Evolutionary conservation across 768 basidiomycete species (phyloP), one percentile per base, ranked within the genome.

Genomic region (Boletus barrowsii): DNA sequence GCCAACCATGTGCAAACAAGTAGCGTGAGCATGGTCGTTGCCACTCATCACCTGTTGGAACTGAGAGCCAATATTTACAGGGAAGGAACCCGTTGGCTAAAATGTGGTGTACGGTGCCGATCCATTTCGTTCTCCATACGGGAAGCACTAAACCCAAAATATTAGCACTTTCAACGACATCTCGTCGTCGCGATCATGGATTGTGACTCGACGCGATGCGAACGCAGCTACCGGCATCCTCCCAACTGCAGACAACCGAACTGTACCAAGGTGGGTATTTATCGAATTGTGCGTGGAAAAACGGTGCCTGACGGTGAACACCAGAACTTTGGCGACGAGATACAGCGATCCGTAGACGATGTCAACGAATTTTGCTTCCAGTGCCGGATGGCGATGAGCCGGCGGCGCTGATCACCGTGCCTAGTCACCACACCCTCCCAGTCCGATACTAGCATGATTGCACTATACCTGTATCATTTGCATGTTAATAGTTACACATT

Each of bases 131-230:
- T 48, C 53, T 49, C 11, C 5, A 4, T 32, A 18, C 24, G 42
- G 24, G 30, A 51, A 35, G 57, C 11, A 32, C 57, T 66, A 33
- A 69, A 47, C 44, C 42, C 22, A 11, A 47, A 26, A 33, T 14
- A 10, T 29, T 56, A 90, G 88, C 88, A 90, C 67, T 90, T 90
- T 66, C 88, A 90, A 70, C 83, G 88, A 49, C 88, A 88, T 58
- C 68, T 83, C 37, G 79, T 90, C 55, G 74, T 83, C 47, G 88
- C 86, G 48, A 87, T 90, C 70, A 74, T 84, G 70, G 88, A 90
- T 67, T 90, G 88, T 73, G 82, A 83, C 66, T 83, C 81, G 10
- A 62, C 64, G 35, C 77, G 73, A 35, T 90, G 88, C 72, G 81
- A 84, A 67, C 77, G 78, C 60, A 88, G 86, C 62, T 76, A 78